phyloP scores from a whole-genome alignment of 2,329 filamentous ascomycete species.

The Whalleya microplaca region DNA sequence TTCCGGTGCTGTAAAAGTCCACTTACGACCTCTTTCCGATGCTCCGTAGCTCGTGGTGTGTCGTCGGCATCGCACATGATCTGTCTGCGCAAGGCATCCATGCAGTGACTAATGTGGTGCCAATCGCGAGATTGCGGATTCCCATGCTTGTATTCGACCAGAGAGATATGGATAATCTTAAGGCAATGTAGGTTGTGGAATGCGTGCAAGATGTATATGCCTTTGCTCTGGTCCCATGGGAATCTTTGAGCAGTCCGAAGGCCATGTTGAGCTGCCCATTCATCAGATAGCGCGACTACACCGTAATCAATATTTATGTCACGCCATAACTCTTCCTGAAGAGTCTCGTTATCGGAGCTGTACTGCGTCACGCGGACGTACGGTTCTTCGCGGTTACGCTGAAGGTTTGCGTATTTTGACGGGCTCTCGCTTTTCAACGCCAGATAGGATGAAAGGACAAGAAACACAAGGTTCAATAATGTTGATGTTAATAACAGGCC shows the following conservation, averaged over 20 bases:
- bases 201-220: conserved; percentile 36
- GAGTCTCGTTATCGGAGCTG: conserved; percentile 10
- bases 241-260: conserved; percentile 32
- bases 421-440: not conserved
- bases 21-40: conserved; percentile 14
- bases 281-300: conserved; percentile 28
- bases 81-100: conserved; percentile 34
- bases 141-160: conserved; percentile 20
- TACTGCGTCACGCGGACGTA: conserved; percentile 17
- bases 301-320: conserved; percentile 23
- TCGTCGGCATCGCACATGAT: conserved; percentile 39
- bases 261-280: conserved; percentile 21
- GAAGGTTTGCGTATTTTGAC: conserved; percentile 8
- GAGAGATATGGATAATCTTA: conserved; percentile 24
- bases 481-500: too few species aligned
- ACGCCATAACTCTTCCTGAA: conserved; percentile 22
- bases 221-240: conserved; percentile 37
- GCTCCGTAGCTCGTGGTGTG: conserved; percentile 32
- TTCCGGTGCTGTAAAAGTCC: conserved; percentile 30
- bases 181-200: conserved; percentile 38
- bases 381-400: conserved; percentile 11
- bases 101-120: conserved; percentile 31
- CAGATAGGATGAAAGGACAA: not conserved
- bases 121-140: conserved; percentile 10
- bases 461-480: not conserved